A percentile compares a stretch with the other conserved stretches of the same genome.
Evolutionary conservation across 106 monocot species (phyloP).

Genomic region (Narthecium ossifragum): DNA sequence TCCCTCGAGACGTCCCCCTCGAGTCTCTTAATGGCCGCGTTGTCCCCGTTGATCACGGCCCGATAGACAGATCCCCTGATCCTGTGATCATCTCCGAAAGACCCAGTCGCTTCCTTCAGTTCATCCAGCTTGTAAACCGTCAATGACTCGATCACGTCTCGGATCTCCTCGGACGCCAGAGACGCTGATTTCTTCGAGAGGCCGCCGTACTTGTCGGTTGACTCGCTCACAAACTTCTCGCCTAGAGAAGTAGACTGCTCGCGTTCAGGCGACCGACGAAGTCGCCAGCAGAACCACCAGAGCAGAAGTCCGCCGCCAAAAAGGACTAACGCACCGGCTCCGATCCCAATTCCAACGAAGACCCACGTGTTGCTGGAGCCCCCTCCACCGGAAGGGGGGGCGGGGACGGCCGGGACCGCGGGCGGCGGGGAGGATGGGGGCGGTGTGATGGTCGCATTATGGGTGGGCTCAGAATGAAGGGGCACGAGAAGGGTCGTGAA

Average conservation of each 20-base stretch:
- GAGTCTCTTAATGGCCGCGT: constrained; percentile 64
- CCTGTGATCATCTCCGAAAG: constrained; percentile 44
- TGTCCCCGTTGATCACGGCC: constrained; percentile 58
- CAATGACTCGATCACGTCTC: constrained; percentile 50
- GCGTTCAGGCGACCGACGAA: not conserved
- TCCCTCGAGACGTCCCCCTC: constrained; percentile 63
- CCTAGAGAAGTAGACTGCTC: not conserved
- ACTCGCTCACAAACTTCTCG: not conserved
- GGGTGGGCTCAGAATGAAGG: constrained; percentile 32
- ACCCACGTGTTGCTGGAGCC: constrained; percentile 22
- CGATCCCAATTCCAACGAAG: constrained; percentile 42
- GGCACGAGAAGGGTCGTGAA: constrained; percentile 73
- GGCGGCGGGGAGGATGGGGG: constrained; percentile 1
- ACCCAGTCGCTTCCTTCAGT: constrained; percentile 56
- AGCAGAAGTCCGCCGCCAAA: not conserved
- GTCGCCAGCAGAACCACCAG: constrained; percentile 13
- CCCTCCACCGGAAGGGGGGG: not conserved
- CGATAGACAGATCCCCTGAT: constrained; percentile 69
- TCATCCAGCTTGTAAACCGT: constrained; percentile 62
- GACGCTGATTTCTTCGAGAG: not conserved
- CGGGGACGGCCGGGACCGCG: constrained; percentile 16
- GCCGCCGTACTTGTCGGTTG: not conserved
- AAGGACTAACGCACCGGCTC: constrained; percentile 18
- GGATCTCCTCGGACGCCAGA: constrained; percentile 29
- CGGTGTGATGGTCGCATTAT: not conserved